Evolutionary conservation across 2,329 filamentous ascomycete genomes (phyloP).

Genomic region (Aspergillus hiratsukae): DNA sequence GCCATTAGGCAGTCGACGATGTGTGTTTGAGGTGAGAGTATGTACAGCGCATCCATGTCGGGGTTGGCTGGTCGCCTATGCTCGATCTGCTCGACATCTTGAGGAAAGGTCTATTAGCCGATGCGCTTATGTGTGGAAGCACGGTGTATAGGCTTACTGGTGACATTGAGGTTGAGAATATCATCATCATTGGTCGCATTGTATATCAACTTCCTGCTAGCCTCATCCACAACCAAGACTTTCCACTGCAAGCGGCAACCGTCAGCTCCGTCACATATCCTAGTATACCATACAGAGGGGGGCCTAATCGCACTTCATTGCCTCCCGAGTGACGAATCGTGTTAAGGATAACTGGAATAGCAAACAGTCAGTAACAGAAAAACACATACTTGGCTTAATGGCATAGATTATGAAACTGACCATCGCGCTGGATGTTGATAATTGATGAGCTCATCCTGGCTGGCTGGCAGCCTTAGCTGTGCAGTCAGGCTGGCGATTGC

Average conservation of each 20-base stretch:
- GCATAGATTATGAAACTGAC: constrained; percentile 43
- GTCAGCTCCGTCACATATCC: constrained; percentile 25
- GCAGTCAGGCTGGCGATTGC: constrained; percentile 11
- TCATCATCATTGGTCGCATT: constrained; percentile 93
- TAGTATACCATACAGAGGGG: constrained; percentile 21
- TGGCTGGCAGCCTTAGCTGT: constrained; percentile 30
- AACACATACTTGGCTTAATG: neutral
- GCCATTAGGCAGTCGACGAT: constrained; percentile 92
- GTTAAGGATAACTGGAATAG: constrained; percentile 60
- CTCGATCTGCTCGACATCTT: constrained; percentile 94
- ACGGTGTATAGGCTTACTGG: constrained; percentile 58
- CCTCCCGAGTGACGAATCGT: constrained; percentile 73
- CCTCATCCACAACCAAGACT: constrained; percentile 83
- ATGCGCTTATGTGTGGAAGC: constrained; percentile 4
- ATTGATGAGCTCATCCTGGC: constrained; percentile 76
- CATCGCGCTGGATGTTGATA: constrained; percentile 76
- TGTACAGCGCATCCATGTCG: constrained; percentile 91
- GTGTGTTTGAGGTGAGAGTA: constrained; percentile 78
- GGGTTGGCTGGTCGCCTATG: constrained; percentile 75
- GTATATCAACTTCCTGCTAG: constrained; percentile 78
- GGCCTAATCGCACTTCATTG: constrained; percentile 61
- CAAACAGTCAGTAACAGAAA: constrained; percentile 9
- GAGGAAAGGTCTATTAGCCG: constrained; percentile 11
- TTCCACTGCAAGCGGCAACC: constrained; percentile 68
- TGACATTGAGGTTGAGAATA: constrained; percentile 93